Percentiles rank a stretch among this genome's conserved stretches.
phyloP scores from a whole-genome alignment of 2,329 filamentous ascomycete species.

The Ascochyta pisi region DNA sequence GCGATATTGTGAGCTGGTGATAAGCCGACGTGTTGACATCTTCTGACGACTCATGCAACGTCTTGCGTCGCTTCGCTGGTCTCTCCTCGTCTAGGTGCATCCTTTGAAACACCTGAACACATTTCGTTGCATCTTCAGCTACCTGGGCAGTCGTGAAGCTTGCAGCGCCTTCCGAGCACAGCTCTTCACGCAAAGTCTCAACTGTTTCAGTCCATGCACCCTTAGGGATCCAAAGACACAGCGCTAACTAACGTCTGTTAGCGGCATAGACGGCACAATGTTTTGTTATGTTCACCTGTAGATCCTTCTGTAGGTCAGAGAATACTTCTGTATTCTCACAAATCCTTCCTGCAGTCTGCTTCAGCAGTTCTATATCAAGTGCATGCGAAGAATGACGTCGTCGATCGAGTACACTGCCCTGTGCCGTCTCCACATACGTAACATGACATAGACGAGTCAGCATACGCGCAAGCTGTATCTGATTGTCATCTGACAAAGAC shows the following conservation, averaged over 20 bases:
- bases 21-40: conserved; percentile 24
- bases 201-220: conserved; percentile 36
- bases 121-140: conserved; percentile 22
- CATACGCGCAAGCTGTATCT: conserved; percentile 34
- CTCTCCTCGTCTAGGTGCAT: conserved; percentile 26
- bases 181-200: conserved; percentile 27
- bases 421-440: background rate
- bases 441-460: conserved; percentile 27
- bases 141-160: conserved; percentile 36
- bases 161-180: conserved; percentile 27
- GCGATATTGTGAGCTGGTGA: conserved; percentile 25
- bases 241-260: conserved; percentile 35
- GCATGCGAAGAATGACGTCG: background rate
- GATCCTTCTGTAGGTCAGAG: conserved; percentile 32
- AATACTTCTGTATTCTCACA: conserved; percentile 31
- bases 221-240: conserved; percentile 44
- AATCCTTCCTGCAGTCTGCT: conserved; percentile 8
- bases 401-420: background rate
- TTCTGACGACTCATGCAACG: conserved; percentile 20
- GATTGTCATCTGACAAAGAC: conserved; percentile 28
- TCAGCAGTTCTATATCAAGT: background rate
- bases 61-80: conserved; percentile 41
- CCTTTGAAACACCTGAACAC: conserved; percentile 7
- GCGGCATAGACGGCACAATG: background rate
- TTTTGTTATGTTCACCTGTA: conserved; percentile 37